These are phyloP conservation scores for Agaricales sp. DNA, from an alignment of 1,284 basidiomycete genomes.

Conservation along the genomic window DNA sequence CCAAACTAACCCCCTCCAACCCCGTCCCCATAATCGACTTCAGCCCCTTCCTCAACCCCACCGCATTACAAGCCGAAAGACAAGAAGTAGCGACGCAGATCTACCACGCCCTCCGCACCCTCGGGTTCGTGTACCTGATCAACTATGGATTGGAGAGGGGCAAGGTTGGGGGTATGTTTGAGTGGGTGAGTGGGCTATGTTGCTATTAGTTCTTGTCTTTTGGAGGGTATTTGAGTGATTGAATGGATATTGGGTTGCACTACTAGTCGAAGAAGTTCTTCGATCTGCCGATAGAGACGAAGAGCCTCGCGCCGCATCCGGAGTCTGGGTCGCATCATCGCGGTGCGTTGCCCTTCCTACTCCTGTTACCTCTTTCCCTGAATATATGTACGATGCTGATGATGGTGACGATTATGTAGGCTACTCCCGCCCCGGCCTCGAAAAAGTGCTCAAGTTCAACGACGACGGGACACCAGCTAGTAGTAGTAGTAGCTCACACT, in stretches of 20 bases:
- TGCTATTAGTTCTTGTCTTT: not conserved
- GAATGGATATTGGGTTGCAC: not conserved
- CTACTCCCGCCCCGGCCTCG: not conserved
- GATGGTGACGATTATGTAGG: constrained; percentile 24
- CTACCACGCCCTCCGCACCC: constrained; percentile 45
- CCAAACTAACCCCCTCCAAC: too few species aligned
- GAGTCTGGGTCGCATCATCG: constrained; percentile 40
- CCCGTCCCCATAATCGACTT: constrained; percentile 41
- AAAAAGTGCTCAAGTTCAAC: not conserved
- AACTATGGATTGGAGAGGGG: constrained; percentile 43
- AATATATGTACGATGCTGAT: constrained; percentile 30
- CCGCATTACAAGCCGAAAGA: constrained; percentile 34
- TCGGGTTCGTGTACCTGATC: constrained; percentile 47
- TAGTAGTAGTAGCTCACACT: too few species aligned
- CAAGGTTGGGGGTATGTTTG: constrained; percentile 41
- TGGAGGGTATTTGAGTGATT: not conserved
- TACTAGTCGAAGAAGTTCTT: constrained; percentile 42
- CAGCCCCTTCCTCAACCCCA: constrained; percentile 35
- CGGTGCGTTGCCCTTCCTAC: constrained; percentile 22
- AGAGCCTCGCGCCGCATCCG: constrained; percentile 48
- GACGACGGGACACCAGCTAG: not conserved
- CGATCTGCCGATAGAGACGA: constrained; percentile 34
- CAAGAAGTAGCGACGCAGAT: constrained; percentile 39
- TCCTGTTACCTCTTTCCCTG: constrained; percentile 17
- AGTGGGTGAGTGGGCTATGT: constrained; percentile 26